Evolutionary conservation across 2,329 filamentous ascomycete species (phyloP).

Genomic region (Dichotomopilus funicola): DNA sequence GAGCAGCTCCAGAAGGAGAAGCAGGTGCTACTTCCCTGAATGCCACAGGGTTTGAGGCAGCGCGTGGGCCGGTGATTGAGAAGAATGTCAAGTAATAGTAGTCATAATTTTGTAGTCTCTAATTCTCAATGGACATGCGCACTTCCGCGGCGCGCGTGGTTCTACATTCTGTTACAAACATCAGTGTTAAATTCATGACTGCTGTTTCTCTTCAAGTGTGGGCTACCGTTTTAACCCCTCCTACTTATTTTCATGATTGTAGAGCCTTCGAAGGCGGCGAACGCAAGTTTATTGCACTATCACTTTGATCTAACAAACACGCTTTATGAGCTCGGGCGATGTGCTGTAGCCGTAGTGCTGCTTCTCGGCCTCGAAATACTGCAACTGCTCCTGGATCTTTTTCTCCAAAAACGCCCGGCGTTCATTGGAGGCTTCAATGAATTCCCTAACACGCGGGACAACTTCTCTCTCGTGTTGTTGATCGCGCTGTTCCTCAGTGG

Average conservation of each 20-base stretch:
- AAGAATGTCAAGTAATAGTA: no score
- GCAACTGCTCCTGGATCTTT: slow-evolving; percentile 5
- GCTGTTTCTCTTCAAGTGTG: no score
- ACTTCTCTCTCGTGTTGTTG: not conserved
- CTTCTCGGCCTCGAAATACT: slow-evolving; percentile 3
- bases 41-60: no score
- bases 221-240: no score
- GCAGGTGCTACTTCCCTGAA: slow-evolving; percentile 42
- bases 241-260: no score
- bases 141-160: no score
- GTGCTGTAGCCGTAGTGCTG: slow-evolving; percentile 3
- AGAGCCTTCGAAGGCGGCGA: no score
- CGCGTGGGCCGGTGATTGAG: no score
- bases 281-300: not conserved
- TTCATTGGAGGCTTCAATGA: slow-evolving; percentile 4
- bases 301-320: not conserved
- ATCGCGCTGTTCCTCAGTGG: not conserved
- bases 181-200: no score
- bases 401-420: not conserved
- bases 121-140: no score
- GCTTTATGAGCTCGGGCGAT: not conserved
- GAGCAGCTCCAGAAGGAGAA: slow-evolving; percentile 57
- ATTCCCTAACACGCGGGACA: not conserved
- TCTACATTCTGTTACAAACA: no score
- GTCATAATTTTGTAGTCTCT: no score